phyloP scores from a whole-genome alignment of 202 grass and related monocot genomes.

The Hordeum pubiflorum region DNA sequence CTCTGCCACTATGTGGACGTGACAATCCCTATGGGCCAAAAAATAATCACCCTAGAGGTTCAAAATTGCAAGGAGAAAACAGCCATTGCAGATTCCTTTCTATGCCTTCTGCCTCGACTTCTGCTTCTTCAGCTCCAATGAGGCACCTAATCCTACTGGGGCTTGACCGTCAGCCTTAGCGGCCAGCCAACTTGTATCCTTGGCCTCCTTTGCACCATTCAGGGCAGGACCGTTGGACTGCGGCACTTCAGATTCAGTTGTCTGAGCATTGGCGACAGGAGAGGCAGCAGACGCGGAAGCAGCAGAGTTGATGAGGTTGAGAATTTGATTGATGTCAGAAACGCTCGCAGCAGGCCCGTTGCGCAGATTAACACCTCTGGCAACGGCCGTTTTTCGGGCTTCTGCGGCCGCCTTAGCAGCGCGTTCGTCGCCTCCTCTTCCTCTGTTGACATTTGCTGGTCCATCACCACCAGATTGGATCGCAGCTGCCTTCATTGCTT shows the following conservation, averaged over 20 bases:
- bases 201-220: constrained; percentile 24
- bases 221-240: constrained; percentile 20
- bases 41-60: constrained; percentile 22
- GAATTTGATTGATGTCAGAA: constrained; percentile 51
- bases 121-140: constrained; percentile 81
- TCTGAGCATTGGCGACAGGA: constrained; percentile 14
- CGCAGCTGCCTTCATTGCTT: constrained; percentile 77
- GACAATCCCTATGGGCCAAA: constrained; percentile 31
- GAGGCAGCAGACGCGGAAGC: background rate
- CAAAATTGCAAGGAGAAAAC: constrained; percentile 31
- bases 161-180: constrained; percentile 22
- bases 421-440: constrained; percentile 72
- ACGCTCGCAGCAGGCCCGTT: constrained; percentile 30
- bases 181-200: constrained; percentile 20
- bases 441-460: constrained; percentile 39
- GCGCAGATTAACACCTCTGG: constrained; percentile 65
- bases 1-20: constrained; percentile 24
- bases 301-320: constrained; percentile 62
- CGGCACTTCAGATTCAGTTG: constrained; percentile 10
- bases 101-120: constrained; percentile 59
- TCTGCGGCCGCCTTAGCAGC: constrained; percentile 68
- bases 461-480: constrained; percentile 50
- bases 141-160: constrained; percentile 73
- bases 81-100: background rate
- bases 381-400: constrained; percentile 71